Evolutionary conservation across 2,329 filamentous ascomycete species (phyloP), one percentile per base, ranked within the genome.

Genomic region (Fusarium heterosporum): DNA sequence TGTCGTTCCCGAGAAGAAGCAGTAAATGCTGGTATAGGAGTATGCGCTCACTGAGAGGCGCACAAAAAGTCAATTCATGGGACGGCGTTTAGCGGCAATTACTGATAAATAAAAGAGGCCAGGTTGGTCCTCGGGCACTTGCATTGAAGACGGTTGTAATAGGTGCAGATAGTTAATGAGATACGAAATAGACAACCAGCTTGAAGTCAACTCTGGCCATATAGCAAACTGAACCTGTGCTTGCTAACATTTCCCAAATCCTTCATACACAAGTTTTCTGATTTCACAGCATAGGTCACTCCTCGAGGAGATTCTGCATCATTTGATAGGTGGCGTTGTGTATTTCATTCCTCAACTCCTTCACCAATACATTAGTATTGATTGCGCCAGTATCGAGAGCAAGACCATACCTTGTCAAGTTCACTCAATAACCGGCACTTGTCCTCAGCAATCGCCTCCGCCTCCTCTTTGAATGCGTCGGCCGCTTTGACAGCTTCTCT

Each of bases 1-100:
- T 55, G 83, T 91, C 34, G 83, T 93, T 34, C 81, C 86, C 51
- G 88, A 91, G 77, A 84, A 89, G 74, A 84, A 88, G 73, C 72
- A 81, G 74, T 80, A 77, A 61, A n/a, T 19, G 36, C 46, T 17
- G 32, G 47, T 40, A 29, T 9, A 28, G 42, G 48, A 50, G 59
- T 12, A 25, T 47, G 32, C 22, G 10, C 60, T 54, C 16, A 6
- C 8, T 4, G 19, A n/a, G 34, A 41, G 42, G 30, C 40, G 49
- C 39, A 50, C 42, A 53, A 58, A 60, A 63, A 49, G 40, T 51
- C 42, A 40, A 43, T 61, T 73, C 58, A 73, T 66, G 55, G 64
- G 48, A 66, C 22, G 72, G 72, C 72, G 72, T 74, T 73, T 57
- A 62, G 66, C 53, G 70, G 39, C 52, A 62, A 48, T 58, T 36